phyloP scores from a whole-genome alignment of 306 rosid genomes.

The Castanopsis chinensis region DNA sequence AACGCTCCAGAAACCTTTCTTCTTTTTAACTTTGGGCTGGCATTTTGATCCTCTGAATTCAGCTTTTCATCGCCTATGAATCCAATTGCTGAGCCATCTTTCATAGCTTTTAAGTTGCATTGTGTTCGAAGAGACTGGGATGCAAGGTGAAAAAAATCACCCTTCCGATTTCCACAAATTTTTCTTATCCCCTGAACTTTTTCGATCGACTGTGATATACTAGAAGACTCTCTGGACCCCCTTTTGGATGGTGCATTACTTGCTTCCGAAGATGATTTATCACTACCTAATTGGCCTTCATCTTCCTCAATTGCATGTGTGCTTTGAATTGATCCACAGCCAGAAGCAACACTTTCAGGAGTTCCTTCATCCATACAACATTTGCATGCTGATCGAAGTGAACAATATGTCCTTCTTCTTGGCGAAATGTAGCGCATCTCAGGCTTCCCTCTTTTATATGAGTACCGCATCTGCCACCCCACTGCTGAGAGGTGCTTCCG shows the following conservation, averaged over 20 bases:
- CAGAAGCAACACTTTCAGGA: constrained; percentile 18
- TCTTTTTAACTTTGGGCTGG: constrained; percentile 26
- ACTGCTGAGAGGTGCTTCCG: constrained; percentile 41
- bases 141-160: constrained; percentile 18
- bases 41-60: constrained; percentile 27
- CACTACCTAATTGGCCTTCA: constrained; percentile 12
- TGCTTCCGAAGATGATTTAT: constrained; percentile 13
- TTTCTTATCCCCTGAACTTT: constrained; percentile 22
- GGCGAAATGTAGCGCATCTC: constrained; percentile 45
- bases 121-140: constrained; percentile 35
- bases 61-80: constrained; percentile 27
- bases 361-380: constrained; percentile 27
- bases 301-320: constrained; percentile 18
- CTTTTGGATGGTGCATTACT: not conserved
- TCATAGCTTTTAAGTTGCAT: constrained; percentile 20
- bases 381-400: constrained; percentile 50
- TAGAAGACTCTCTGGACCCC: constrained; percentile 11
- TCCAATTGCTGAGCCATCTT: constrained; percentile 17
- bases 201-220: not conserved
- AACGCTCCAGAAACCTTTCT: constrained; percentile 14
- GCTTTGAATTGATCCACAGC: constrained; percentile 22
- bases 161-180: not conserved
- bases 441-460: constrained; percentile 26
- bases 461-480: constrained; percentile 42
- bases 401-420: not conserved